These are phyloP conservation scores for Cucumis cinereus DNA, from an alignment of 306 rosid genomes.

Conservation along the genomic window DNA sequence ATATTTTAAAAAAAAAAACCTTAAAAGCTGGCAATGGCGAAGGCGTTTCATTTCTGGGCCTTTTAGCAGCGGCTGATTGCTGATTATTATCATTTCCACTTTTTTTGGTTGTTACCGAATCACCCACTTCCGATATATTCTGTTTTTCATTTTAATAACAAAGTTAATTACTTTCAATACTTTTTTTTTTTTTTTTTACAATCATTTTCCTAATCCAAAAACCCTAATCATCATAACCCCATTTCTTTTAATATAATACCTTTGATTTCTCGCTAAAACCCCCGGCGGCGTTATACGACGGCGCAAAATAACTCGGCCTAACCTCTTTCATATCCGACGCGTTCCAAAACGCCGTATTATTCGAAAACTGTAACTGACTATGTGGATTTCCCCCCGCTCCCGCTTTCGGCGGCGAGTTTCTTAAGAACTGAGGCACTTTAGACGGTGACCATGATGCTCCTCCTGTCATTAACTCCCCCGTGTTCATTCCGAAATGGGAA, in stretches of 20 bases:
- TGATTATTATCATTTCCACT: constrained; percentile 37
- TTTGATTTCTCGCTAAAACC: constrained; percentile 52
- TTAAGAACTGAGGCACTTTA: constrained; percentile 64
- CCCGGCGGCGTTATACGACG: constrained; percentile 37
- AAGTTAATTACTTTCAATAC: too few species aligned
- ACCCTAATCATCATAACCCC: constrained; percentile 13
- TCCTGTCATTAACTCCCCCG: constrained; percentile 36
- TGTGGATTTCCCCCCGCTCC: not conserved
- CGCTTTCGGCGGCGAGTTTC: constrained; percentile 64
- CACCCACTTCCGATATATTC: constrained; percentile 67
- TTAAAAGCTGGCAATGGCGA: constrained; percentile 97
- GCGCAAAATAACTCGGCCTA: constrained; percentile 35
- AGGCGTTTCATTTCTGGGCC: constrained; percentile 76
- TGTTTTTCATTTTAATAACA: constrained; percentile 19
- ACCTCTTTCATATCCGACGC: constrained; percentile 71
- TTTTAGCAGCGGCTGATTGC: constrained; percentile 43
- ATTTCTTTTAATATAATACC: constrained; percentile 20
- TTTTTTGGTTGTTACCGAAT: constrained; percentile 53
- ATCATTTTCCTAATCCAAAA: constrained; percentile 6
- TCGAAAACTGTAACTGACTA: constrained; percentile 63
- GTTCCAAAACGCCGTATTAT: constrained; percentile 79
- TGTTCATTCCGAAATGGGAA: constrained; percentile 37
- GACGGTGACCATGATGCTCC: constrained; percentile 33
- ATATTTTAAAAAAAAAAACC: constrained; percentile 2
- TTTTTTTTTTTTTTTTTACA: not conserved